Base-by-base conservation (phyloP, 1,284 basidiomycete species). In the Agaricales sp. region DNA sequence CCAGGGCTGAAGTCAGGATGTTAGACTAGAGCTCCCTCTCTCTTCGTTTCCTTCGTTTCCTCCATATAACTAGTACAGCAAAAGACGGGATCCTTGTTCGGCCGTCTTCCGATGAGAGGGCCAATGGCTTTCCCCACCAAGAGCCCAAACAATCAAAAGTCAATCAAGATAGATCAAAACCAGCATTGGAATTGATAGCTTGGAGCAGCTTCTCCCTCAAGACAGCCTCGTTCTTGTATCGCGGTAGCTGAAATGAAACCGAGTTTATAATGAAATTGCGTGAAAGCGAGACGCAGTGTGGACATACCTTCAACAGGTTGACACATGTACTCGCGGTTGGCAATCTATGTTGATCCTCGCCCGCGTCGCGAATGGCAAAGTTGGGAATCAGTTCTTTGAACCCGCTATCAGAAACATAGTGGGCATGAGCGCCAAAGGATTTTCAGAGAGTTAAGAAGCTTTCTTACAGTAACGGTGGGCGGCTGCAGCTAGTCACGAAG, bases 401-500 rank as follows among this genome's bases (percentile, higher is more conserved):
- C 0, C 93, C 92, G 6, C 80, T 89, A 59, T 25, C 8, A 14
- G 35, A 19, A 54, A 25, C 26, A 44, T 4, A 16, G 47, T 20
- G 45, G 46, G n/a, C 48, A 18, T 19, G 43, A 47, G 43, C 43
- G 43, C n/a, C 44, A 14, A n/a, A 18, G 4, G 48, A 21, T 16
- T 41, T 22, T n/a, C 4, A 20, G 51, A 50, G n/a, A 38, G 48
- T 30, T 12, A 25, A 46, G 2, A 25, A 54, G 18, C 47, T 25
- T 2, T 67, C 84, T 58, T 59, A 88, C 78, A 97, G 65, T 3
- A 90, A 66, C 0, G 93, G 93, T 0, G 93, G 92, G 11, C 92
- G 75, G 54, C 88, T 87, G 59, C 92, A 95, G 53, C 87, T 89
- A 4, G 93, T 96, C 14, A 91, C 93, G 59, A 96, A 97, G 3